Conservation (phyloP, 2,329 filamentous ascomycete species). For the Botrytis porri region DNA sequence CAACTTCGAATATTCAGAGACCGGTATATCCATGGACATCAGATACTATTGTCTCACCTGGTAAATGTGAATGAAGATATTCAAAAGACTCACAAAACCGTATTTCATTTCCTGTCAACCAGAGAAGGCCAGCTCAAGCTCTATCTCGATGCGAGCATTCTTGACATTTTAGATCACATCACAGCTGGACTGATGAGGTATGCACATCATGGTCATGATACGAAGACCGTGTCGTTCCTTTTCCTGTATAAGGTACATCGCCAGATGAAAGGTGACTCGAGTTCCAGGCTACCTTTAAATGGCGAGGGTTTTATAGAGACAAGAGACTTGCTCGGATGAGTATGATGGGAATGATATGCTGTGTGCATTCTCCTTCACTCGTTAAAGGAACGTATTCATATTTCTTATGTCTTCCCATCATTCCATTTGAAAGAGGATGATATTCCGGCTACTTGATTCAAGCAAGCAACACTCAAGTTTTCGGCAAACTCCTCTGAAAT, state of each 20-base stretch:
- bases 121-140: neutral
- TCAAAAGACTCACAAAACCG: neutral
- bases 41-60: neutral
- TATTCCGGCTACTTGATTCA: neutral
- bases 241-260: neutral
- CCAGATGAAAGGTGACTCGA: neutral
- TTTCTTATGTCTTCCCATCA: neutral
- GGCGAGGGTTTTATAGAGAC: rapidly evolving
- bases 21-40: too few species aligned
- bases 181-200: neutral
- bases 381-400: neutral
- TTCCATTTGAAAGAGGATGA: neutral
- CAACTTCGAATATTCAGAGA: too few species aligned
- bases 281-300: neutral
- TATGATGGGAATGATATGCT: neutral
- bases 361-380: neutral
- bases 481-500: neutral
- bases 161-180: neutral
- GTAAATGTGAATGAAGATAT: neutral
- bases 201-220: neutral
- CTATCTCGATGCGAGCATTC: neutral
- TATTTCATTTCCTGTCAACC: neutral
- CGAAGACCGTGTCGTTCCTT: neutral
- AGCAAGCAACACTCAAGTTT: neutral
- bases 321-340: too few species aligned